A percentile compares a stretch with the other conserved stretches of the same genome.
These are phyloP conservation scores for Metschnikowia santaceciliae DNA, from an alignment of 805 yeast genomes.

Conservation along the genomic window DNA sequence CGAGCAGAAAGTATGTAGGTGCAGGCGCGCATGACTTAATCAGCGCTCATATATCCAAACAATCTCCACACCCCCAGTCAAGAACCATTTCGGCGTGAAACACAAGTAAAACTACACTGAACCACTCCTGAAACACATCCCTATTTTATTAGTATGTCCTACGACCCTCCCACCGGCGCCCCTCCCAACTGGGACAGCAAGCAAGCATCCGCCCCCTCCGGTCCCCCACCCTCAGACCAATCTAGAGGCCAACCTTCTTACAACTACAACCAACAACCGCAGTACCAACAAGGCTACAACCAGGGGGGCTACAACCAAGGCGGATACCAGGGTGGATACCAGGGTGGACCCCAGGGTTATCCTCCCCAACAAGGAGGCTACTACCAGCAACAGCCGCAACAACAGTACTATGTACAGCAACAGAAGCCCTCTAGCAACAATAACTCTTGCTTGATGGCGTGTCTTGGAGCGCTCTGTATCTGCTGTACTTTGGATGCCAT, in stretches of 20 bases:
- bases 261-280: constrained; percentile 11
- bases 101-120: too few species aligned
- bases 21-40: too few species aligned
- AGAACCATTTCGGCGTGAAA: too few species aligned
- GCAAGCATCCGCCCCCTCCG: constrained; percentile 11
- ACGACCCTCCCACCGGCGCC: constrained; percentile 27
- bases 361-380: constrained; percentile 26
- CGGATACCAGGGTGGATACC: constrained; percentile 15
- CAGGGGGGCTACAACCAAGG: constrained; percentile 12
- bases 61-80: too few species aligned
- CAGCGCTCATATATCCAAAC: too few species aligned
- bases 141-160: constrained; percentile 10
- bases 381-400: constrained; percentile 35
- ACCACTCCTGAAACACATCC: too few species aligned
- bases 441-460: constrained; percentile 35
- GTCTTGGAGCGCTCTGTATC: constrained; percentile 39
- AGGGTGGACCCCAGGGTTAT: constrained; percentile 12
- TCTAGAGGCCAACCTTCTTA: constrained; percentile 22
- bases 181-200: constrained; percentile 25
- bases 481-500: constrained; percentile 34
- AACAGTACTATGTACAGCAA: constrained; percentile 43
- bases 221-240: constrained; percentile 13
- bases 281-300: constrained; percentile 13
- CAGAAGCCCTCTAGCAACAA: constrained; percentile 25
- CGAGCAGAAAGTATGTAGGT: too few species aligned